Percentiles rank a stretch among this genome's conserved stretches.
Evolutionary conservation across 1,284 basidiomycete species (phyloP).

Genomic region (Laetiporus sulphureus): DNA sequence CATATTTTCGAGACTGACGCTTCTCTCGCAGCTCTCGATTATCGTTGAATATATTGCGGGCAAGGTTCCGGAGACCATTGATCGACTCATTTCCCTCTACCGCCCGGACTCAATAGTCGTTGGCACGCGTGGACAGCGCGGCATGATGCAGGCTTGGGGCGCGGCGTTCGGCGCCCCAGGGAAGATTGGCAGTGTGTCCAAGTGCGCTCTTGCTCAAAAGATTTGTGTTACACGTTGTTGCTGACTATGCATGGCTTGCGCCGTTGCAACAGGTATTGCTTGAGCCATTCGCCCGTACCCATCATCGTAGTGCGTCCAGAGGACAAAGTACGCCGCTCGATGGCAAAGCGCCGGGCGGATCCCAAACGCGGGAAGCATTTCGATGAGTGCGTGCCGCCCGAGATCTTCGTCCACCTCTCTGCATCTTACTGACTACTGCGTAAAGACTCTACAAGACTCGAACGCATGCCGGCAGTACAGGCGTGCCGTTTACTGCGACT

Average conservation of each 20-base stretch:
- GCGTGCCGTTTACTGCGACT: conserved; percentile 4
- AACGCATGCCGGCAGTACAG: conserved; percentile 1
- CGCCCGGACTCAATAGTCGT: conserved; percentile 93
- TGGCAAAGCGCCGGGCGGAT: conserved; percentile 77
- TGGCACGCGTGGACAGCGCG: conserved; percentile 76
- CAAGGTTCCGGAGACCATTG: conserved; percentile 82
- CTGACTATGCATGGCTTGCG: conserved; percentile 1
- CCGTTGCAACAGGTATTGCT: conserved; percentile 54
- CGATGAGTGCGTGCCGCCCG: conserved; percentile 47
- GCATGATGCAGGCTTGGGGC: conserved; percentile 51
- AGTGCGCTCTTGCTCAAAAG: conserved; percentile 28
- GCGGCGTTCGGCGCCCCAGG: conserved; percentile 50
- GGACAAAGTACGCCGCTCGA: conserved; percentile 77
- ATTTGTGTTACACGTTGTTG: background rate
- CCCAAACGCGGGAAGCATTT: conserved; percentile 83
- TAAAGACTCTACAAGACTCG: conserved; percentile 3
- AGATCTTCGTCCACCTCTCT: too few relatives aligned
- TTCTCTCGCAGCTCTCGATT: conserved; percentile 63
- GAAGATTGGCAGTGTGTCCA: conserved; percentile 55
- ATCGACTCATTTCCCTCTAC: conserved; percentile 91
- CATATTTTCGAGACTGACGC: background rate
- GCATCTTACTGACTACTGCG: background rate
- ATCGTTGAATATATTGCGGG: conserved; percentile 95
- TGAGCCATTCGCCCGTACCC: conserved; percentile 86
- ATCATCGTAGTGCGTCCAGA: conserved; percentile 90